These are phyloP conservation scores for Chytriomyces sp. DNA, from an alignment of 192 early-diverging fungal genomes.

Conservation along the genomic window DNA sequence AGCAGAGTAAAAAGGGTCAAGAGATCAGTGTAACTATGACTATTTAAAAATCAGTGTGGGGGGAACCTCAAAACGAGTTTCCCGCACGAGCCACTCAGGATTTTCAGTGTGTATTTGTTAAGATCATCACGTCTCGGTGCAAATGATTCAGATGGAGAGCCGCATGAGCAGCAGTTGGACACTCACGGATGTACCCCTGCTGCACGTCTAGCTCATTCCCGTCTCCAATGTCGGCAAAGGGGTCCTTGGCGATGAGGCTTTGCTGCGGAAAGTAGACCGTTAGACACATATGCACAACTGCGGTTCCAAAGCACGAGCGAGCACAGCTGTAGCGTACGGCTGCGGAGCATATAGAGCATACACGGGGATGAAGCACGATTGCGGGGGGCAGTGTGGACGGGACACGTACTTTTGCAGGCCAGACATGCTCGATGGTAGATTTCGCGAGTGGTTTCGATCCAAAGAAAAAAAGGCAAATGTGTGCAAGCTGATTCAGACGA, in stretches of 20 bases:
- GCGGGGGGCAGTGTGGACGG: neutral
- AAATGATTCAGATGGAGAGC: neutral
- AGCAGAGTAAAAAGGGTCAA: neutral
- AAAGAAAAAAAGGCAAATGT: constrained; percentile 5
- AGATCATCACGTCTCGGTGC: constrained; percentile 10
- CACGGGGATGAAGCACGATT: neutral
- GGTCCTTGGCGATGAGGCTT: constrained; percentile 53
- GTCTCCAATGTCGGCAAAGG: constrained; percentile 60
- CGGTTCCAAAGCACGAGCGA: neutral
- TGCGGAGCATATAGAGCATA: neutral
- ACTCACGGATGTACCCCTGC: constrained; percentile 57
- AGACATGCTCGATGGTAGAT: constrained; percentile 8
- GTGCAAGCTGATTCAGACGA: neutral
- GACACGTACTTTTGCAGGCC: constrained; percentile 26
- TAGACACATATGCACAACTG: too few species aligned
- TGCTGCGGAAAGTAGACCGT: constrained; percentile 2
- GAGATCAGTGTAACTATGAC: constrained; percentile 33
- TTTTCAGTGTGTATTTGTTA: constrained; percentile 10
- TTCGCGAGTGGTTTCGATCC: neutral
- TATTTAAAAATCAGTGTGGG: constrained; percentile 26
- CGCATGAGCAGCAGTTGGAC: neutral
- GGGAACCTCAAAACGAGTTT: constrained; percentile 22
- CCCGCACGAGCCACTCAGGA: constrained; percentile 26
- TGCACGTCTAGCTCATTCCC: constrained; percentile 34
- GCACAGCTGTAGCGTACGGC: neutral